These are phyloP conservation scores for Podaxis carcinomalis DNA, from an alignment of 768 basidiomycete species.

Conservation along the genomic window DNA sequence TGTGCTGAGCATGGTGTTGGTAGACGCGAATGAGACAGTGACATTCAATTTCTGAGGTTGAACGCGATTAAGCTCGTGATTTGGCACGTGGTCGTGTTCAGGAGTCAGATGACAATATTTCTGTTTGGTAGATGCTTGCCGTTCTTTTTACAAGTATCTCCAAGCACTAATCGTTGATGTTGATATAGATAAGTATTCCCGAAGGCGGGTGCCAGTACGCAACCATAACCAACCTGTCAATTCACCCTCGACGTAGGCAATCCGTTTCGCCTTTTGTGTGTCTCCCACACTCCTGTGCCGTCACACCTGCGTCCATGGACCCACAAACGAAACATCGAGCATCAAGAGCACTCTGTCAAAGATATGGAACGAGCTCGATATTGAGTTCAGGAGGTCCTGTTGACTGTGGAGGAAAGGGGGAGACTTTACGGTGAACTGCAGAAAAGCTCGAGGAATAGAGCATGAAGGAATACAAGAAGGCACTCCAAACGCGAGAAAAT, in stretches of 20 bases:
- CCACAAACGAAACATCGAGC: neutral
- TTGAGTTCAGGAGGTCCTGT: neutral
- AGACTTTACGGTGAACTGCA: neutral
- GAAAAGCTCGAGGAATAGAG: neutral
- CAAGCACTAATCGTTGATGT: neutral
- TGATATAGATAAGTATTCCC: neutral
- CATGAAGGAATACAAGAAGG: neutral
- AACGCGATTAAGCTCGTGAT: neutral
- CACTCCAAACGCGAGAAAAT: neutral
- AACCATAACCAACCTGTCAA: neutral
- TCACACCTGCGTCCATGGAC: neutral
- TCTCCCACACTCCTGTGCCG: neutral
- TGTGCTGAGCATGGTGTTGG: slow-evolving; percentile 31
- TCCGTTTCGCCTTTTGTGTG: neutral
- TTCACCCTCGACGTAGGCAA: neutral
- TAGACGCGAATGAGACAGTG: too few species aligned
- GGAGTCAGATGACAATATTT: neutral
- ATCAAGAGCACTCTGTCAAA: neutral
- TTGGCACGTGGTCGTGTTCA: neutral
- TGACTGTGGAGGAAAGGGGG: neutral
- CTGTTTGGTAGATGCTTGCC: neutral
- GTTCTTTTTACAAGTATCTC: neutral
- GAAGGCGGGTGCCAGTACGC: neutral
- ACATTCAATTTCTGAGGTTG: too few species aligned
- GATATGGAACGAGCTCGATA: neutral